Percentiles rank a stretch among this genome's conserved stretches.
Conservation (phyloP, 306 rosid genomes). For the Cucurbita pepo region DNA sequence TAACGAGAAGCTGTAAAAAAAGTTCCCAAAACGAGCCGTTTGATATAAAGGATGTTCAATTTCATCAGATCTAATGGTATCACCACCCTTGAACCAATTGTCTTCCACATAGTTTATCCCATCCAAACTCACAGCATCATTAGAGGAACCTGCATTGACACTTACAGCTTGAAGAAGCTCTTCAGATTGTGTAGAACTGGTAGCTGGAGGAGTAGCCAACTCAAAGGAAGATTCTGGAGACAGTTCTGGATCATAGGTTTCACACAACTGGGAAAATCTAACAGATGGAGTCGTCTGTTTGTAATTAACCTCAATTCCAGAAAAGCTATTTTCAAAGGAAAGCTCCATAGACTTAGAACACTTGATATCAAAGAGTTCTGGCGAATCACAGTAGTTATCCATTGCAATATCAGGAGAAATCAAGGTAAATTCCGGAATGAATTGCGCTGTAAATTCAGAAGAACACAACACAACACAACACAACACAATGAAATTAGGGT, state of each 20-base stretch:
- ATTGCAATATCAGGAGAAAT: constrained; percentile 39
- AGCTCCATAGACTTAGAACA: constrained; percentile 39
- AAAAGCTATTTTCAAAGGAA: constrained; percentile 68
- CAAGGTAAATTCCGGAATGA: constrained; percentile 33
- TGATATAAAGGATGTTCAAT: constrained; percentile 5
- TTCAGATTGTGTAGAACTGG: constrained; percentile 9
- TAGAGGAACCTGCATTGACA: constrained; percentile 11
- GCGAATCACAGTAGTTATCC: constrained; percentile 31
- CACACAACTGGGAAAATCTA: constrained; percentile 44
- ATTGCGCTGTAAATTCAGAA: background rate
- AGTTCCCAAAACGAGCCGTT: constrained; percentile 13
- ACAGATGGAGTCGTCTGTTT: constrained; percentile 41
- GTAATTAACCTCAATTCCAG: constrained; percentile 25
- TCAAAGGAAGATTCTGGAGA: constrained; percentile 74
- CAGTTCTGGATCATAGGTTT: constrained; percentile 28
- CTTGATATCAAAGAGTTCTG: constrained; percentile 30
- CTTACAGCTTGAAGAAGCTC: constrained; percentile 10
- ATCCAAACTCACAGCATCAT: constrained; percentile 9
- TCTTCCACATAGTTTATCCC: constrained; percentile 8
- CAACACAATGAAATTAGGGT: background rate
- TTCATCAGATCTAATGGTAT: constrained; percentile 8
- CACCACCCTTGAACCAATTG: constrained; percentile 4
- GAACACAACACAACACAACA: too few relatives aligned
- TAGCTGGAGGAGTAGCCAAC: constrained; percentile 36
- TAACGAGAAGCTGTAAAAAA: constrained; percentile 6